Conservation (phyloP, 805 yeast species). For the Spathaspora arborariae region DNA sequence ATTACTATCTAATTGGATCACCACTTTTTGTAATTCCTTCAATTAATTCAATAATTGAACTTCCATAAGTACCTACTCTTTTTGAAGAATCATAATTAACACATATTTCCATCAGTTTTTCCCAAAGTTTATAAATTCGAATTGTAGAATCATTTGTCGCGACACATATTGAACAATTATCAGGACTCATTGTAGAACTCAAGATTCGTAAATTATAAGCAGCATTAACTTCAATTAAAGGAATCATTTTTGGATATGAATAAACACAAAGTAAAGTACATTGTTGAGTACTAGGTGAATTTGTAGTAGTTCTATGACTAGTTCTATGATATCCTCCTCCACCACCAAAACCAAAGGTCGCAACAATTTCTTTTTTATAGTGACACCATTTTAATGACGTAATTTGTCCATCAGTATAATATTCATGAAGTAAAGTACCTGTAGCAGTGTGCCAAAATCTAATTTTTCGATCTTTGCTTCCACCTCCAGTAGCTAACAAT, state of each 20-base stretch:
- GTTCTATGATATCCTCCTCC: background rate
- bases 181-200: constrained; percentile 66
- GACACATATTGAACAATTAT: constrained; percentile 57
- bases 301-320: background rate
- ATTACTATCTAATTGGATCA: constrained; percentile 17
- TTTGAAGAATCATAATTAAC: constrained; percentile 4
- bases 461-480: constrained; percentile 74
- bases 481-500: constrained; percentile 87
- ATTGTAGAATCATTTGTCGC: constrained; percentile 79
- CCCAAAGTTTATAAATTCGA: constrained; percentile 73
- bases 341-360: constrained; percentile 79
- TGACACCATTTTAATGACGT: constrained; percentile 79
- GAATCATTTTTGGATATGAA: constrained; percentile 61
- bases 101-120: constrained; percentile 23
- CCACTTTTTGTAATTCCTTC: constrained; percentile 47
- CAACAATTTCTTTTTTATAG: constrained; percentile 59
- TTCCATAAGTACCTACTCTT: constrained; percentile 22
- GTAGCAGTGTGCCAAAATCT: constrained; percentile 83
- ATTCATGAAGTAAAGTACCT: constrained; percentile 63
- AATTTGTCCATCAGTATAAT: constrained; percentile 65
- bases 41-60: constrained; percentile 39
- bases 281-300: constrained; percentile 16
- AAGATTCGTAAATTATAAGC: constrained; percentile 54
- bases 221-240: constrained; percentile 47
- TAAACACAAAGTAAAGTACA: constrained; percentile 57